A percentile compares a stretch with the other conserved stretches of the same genome.
Evolutionary conservation across 331 rosid genomes (phyloP).

Genomic region (Quercus phellos): DNA sequence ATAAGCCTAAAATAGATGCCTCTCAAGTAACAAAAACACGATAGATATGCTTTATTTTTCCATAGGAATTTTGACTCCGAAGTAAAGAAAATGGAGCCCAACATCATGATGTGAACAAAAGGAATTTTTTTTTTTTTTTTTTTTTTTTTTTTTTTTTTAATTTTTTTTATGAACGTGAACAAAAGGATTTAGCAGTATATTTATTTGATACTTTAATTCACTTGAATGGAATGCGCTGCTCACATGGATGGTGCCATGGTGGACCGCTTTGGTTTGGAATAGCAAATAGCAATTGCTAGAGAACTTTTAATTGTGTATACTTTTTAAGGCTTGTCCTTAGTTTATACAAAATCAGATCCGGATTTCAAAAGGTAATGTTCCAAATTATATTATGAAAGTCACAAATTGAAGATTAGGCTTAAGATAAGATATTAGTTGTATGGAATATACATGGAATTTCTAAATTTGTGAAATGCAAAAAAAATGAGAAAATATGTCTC

Average conservation of each 20-base stretch:
- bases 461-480: too few relatives aligned
- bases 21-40: slow-evolving; percentile 6
- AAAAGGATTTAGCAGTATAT: not conserved
- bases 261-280: slow-evolving; percentile 17
- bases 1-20: not conserved
- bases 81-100: not conserved
- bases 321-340: too few relatives aligned
- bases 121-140: too few relatives aligned
- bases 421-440: too few relatives aligned
- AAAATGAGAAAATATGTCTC: too few relatives aligned
- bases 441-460: too few relatives aligned
- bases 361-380: too few relatives aligned
- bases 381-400: too few relatives aligned
- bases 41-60: slow-evolving; percentile 2
- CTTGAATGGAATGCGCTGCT: slow-evolving; percentile 13
- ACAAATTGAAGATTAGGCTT: too few relatives aligned
- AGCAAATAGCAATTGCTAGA: not conserved
- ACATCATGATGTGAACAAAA: not conserved
- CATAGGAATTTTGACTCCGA: not conserved
- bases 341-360: too few relatives aligned
- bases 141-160: too few relatives aligned
- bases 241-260: not conserved
- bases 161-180: too few relatives aligned
- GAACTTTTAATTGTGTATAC: not conserved
- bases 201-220: slow-evolving; percentile 10